phyloP scores from a whole-genome alignment of 2,329 filamentous ascomycete genomes.

The Epichloe typhina region DNA sequence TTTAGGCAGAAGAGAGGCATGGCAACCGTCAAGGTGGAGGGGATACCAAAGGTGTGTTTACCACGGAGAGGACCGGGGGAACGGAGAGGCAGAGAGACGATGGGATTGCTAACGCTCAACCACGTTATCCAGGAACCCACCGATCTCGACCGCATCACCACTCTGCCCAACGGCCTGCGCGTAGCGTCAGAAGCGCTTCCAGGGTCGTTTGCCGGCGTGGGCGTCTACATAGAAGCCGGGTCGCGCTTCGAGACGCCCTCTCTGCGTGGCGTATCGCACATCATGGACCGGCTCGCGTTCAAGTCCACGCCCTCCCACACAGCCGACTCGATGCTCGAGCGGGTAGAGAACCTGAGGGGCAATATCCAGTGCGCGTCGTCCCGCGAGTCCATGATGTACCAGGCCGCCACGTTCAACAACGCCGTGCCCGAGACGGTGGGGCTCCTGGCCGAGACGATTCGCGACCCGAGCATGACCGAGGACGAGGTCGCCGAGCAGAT shows the following conservation, averaged over 20 bases:
- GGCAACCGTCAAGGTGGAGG: slow-evolving; percentile 22
- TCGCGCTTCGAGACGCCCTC: slow-evolving; percentile 84
- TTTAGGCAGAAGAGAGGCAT: slow-evolving; percentile 6
- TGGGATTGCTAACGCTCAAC: not conserved
- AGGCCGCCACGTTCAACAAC: slow-evolving; percentile 93
- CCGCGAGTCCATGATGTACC: slow-evolving; percentile 95
- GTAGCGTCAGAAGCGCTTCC: slow-evolving; percentile 91
- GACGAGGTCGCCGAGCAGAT: slow-evolving; percentile 79
- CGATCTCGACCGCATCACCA: slow-evolving; percentile 78
- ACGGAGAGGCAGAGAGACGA: not conserved
- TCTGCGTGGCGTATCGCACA: slow-evolving; percentile 83
- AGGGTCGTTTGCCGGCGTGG: slow-evolving; percentile 87
- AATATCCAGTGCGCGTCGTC: slow-evolving; percentile 97
- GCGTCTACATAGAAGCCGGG: slow-evolving; percentile 89
- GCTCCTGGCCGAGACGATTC: slow-evolving; percentile 85
- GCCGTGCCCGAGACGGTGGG: slow-evolving; percentile 72
- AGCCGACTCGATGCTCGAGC: slow-evolving; percentile 76
- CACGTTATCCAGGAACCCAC: slow-evolving; percentile 48
- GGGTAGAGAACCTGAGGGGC: slow-evolving; percentile 82
- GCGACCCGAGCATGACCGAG: slow-evolving; percentile 70
- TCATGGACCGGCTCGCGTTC: slow-evolving; percentile 91
- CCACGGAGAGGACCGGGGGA: not conserved
- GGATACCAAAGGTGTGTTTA: slow-evolving; percentile 18
- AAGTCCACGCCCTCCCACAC: slow-evolving; percentile 65
- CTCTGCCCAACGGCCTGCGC: slow-evolving; percentile 80